Conservation (phyloP, 2,329 filamentous ascomycete species). For the Fonsecaea monophora region DNA sequence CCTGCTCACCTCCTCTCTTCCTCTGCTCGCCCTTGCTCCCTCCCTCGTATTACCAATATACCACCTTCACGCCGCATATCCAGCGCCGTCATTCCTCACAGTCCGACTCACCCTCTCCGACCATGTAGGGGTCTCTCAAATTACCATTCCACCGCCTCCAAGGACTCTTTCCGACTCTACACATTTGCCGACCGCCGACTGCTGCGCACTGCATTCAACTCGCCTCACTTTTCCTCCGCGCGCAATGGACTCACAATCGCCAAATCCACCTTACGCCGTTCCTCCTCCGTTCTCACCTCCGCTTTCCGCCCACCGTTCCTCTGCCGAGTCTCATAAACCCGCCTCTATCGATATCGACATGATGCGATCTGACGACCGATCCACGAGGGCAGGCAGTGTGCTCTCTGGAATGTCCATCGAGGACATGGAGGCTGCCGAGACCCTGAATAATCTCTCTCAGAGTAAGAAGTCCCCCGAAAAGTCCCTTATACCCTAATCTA, state of each 20-base stretch:
- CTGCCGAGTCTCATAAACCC: conserved; percentile 29
- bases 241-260: conserved; percentile 35
- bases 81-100: neutral
- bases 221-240: neutral
- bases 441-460: conserved; percentile 74
- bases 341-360: conserved; percentile 50
- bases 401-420: conserved; percentile 53
- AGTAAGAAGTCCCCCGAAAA: conserved; percentile 55
- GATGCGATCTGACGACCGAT: conserved; percentile 46
- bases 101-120: neutral
- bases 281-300: conserved; percentile 39
- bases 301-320: conserved; percentile 32
- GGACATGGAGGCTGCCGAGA: conserved; percentile 70
- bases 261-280: conserved; percentile 30
- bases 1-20: neutral
- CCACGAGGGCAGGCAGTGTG: conserved; percentile 53
- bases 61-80: neutral
- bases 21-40: neutral
- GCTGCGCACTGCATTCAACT: neutral
- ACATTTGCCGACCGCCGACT: neutral
- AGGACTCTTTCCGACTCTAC: neutral
- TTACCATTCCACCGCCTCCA: neutral
- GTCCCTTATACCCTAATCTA: conserved; percentile 17
- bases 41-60: neutral
- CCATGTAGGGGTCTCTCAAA: conserved; percentile 16